These are phyloP conservation scores for Mycosphaerella sp. DNA, from an alignment of 2,329 filamentous ascomycete species.

Conservation along the genomic window DNA sequence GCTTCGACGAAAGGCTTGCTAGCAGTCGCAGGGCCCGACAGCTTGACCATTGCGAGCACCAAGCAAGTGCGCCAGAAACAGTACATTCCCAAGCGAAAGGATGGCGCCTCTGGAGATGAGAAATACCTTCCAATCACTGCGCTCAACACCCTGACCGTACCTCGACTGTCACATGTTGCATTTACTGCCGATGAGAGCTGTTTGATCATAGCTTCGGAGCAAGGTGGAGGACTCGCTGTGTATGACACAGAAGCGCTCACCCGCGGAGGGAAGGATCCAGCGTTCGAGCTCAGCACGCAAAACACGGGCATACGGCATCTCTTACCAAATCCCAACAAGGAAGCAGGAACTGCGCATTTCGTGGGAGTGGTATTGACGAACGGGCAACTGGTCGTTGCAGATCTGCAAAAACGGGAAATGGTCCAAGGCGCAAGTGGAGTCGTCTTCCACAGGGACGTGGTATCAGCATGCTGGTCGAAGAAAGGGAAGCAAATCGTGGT, in stretches of 20 bases:
- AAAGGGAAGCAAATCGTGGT: slow-evolving; percentile 89
- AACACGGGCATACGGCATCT: slow-evolving; percentile 66
- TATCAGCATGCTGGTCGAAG: slow-evolving; percentile 83
- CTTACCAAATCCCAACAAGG: slow-evolving; percentile 65
- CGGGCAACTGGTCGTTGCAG: slow-evolving; percentile 77
- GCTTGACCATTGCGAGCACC: slow-evolving; percentile 68
- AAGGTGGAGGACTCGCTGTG: slow-evolving; percentile 72
- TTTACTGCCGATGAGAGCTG: slow-evolving; percentile 88
- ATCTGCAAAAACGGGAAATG: slow-evolving; percentile 62
- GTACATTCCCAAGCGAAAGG: slow-evolving; percentile 37
- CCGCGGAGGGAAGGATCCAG: slow-evolving; percentile 58
- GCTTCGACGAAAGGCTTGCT: slow-evolving; percentile 74
- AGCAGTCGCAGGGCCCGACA: slow-evolving; percentile 79
- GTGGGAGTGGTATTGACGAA: slow-evolving; percentile 74
- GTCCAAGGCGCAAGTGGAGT: slow-evolving; percentile 52
- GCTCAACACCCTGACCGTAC: slow-evolving; percentile 58
- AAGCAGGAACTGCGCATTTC: slow-evolving; percentile 57
- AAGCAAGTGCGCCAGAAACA: slow-evolving; percentile 73
- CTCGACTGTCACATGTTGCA: slow-evolving; percentile 76
- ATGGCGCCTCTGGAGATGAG: slow-evolving; percentile 33
- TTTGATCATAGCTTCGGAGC: slow-evolving; percentile 74
- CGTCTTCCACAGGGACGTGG: slow-evolving; percentile 66
- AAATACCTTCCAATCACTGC: slow-evolving; percentile 43
- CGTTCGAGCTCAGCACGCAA: slow-evolving; percentile 71
- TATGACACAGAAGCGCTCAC: slow-evolving; percentile 68